Base-by-base conservation (phyloP, 139 green algal genomes). In the Marvania coccoides region DNA sequence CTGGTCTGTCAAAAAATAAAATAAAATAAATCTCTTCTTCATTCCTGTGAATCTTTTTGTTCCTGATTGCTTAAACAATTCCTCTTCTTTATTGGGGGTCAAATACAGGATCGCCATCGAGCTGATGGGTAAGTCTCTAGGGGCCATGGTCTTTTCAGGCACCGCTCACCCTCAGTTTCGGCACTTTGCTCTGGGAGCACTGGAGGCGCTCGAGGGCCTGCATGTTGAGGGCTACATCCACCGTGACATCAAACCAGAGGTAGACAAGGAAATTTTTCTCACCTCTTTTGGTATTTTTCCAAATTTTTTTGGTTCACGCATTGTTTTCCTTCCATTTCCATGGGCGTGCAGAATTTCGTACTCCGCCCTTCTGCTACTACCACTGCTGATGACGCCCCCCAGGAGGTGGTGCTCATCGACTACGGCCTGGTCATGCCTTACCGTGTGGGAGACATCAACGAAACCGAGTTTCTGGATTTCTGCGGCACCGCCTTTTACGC, bases 201-300 rank as follows among this genome's bases (percentile, higher is more conserved):
- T 81, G 26, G 10, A 63, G 24, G 72, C 75, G 15, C 38, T 82
- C 35, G 48, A 82, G 69, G 45, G 55, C 24, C 46, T 80, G 38
- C 58, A 81, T 40, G 19, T 26, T n/a, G 35, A 72, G 29, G 74
- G 36, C 37, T 69, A 35, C 8, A 33, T 82, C 1, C 76, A 82
- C 56, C 53, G 63, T 12, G 76, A 82, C 36, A 24, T 82, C 23
- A 82, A 82, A 63, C 76, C 72, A 26, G 76, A 64, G 57, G n/a
- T n/a, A n/a, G n/a, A n/a, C n/a, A n/a, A n/a, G n/a, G n/a, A n/a
- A n/a, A n/a, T n/a, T n/a, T n/a, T n/a, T n/a, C n/a, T n/a, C n/a
- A n/a, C n/a, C n/a, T n/a, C n/a, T n/a, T n/a, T n/a, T n/a, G n/a
- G n/a, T n/a, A n/a, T n/a, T n/a, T n/a, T n/a, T n/a, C n/a, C n/a